Conservation (phyloP, 1,284 basidiomycete genomes). For the Violaceomyces palustris region DNA sequence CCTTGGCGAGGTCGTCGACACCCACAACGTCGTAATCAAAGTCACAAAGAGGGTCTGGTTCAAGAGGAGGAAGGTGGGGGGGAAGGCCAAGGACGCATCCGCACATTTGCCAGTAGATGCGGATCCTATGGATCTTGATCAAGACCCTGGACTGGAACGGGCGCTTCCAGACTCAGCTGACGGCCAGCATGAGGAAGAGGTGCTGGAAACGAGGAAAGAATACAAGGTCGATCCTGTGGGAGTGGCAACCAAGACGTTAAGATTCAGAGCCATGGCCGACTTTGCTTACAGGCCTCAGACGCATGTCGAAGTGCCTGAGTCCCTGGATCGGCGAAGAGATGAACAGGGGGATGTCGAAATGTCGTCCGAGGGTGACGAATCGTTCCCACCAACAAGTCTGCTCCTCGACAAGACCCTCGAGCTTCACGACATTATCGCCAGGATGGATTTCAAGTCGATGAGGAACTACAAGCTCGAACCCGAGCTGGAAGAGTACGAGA, state of each 20-base stretch:
- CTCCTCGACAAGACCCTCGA: no score
- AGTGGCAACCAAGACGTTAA: constrained; percentile 69
- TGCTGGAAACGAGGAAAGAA: constrained; percentile 55
- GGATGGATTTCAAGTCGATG: constrained; percentile 35
- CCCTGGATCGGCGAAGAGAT: no score
- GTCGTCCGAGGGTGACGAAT: no score
- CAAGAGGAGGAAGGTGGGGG: constrained; percentile 21
- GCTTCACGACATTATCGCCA: constrained; percentile 30
- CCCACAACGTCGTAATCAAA: constrained; percentile 28
- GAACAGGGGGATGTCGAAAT: no score
- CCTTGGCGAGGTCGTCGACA: constrained; percentile 20
- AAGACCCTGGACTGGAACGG: constrained; percentile 10
- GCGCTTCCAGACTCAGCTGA: constrained; percentile 15
- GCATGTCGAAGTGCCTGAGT: no score
- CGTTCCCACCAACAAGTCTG: no score
- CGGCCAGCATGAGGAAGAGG: no score
- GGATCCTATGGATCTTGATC: constrained; percentile 3
- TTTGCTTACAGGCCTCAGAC: no score
- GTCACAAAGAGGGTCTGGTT: constrained; percentile 31
- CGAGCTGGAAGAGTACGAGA: constrained; percentile 33
- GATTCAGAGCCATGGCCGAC: constrained; percentile 63
- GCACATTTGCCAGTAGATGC: no score
- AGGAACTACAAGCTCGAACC: constrained; percentile 15
- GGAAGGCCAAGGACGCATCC: no score
- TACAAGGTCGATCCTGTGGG: constrained; percentile 76